A percentile compares a stretch with the other conserved stretches of the same genome.
phyloP scores from a whole-genome alignment of 495 filamentous ascomycete species.

The Hyaloscypha hepaticicola region DNA sequence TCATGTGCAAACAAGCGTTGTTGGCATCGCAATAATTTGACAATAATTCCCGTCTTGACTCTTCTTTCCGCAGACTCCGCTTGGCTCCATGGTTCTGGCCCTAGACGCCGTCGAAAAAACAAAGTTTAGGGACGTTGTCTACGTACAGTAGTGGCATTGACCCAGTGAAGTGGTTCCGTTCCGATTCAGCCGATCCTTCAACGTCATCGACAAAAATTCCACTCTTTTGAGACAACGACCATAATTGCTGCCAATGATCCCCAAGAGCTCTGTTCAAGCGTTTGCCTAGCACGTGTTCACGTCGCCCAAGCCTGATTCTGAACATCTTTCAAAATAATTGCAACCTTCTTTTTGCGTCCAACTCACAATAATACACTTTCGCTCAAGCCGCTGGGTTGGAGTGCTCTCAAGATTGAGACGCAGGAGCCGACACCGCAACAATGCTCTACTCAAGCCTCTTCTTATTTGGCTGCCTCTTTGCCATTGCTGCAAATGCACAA shows the following conservation, averaged over 20 bases:
- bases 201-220: conserved; percentile 8
- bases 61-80: not conserved
- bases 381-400: not conserved
- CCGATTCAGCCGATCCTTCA: conserved; percentile 1
- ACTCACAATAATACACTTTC: not conserved
- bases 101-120: not conserved
- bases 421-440: not conserved
- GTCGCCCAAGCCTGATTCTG: conserved; percentile 3
- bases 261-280: not conserved
- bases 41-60: not conserved
- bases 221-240: conserved; percentile 2
- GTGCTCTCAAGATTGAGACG: not conserved
- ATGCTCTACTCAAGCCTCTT: conserved; percentile 29
- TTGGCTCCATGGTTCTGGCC: not conserved
- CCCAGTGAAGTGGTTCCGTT: not conserved
- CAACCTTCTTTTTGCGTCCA: not conserved
- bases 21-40: not conserved
- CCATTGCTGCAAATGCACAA: conserved; percentile 26
- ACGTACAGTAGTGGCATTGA: not conserved
- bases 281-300: not conserved
- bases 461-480: conserved; percentile 30
- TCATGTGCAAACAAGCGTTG: not conserved
- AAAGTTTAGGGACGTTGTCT: not conserved
- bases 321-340: not conserved
- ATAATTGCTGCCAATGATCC: not conserved